Conservation (phyloP, 768 basidiomycete genomes). For the Russula ochroleuca region DNA sequence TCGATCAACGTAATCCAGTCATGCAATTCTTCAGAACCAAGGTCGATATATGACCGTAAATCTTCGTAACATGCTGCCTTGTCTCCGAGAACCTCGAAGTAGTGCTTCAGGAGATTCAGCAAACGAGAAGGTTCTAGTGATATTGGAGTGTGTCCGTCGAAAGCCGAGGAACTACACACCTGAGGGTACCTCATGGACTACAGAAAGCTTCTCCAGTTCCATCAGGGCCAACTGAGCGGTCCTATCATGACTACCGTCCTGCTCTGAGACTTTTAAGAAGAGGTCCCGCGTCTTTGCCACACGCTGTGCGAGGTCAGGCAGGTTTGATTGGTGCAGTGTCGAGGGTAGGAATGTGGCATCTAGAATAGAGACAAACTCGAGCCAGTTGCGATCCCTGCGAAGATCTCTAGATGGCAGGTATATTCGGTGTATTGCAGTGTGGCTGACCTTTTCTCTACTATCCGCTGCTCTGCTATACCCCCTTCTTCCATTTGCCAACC, state of each 20-base stretch:
- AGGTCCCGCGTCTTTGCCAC: slow-evolving; percentile 45
- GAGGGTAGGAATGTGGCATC: slow-evolving; percentile 57
- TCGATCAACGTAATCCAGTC: slow-evolving; percentile 55
- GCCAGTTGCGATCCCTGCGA: slow-evolving; percentile 78
- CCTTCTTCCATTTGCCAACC: slow-evolving; percentile 60
- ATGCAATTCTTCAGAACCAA: slow-evolving; percentile 45
- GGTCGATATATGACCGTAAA: slow-evolving; percentile 57
- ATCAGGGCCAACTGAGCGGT: slow-evolving; percentile 69
- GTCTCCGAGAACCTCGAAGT: slow-evolving; percentile 68
- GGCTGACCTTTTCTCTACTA: slow-evolving; percentile 56
- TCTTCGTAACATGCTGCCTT: slow-evolving; percentile 90
- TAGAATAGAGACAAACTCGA: slow-evolving; percentile 71
- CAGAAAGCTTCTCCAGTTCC: slow-evolving; percentile 65
- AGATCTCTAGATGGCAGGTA: slow-evolving; percentile 5
- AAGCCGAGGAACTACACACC: slow-evolving; percentile 34
- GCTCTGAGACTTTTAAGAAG: slow-evolving; percentile 52
- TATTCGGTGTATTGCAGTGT: not conserved
- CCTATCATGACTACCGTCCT: slow-evolving; percentile 69
- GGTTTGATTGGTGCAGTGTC: slow-evolving; percentile 33
- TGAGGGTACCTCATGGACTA: slow-evolving; percentile 45
- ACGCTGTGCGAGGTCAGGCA: slow-evolving; percentile 37
- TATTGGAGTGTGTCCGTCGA: not conserved
- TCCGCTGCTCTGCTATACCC: slow-evolving; percentile 52
- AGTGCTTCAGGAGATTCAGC: slow-evolving; percentile 52
- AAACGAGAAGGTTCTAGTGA: slow-evolving; percentile 44